phyloP scores from a whole-genome alignment of 2,329 filamentous ascomycete species.

The Botrytis deweyae region DNA sequence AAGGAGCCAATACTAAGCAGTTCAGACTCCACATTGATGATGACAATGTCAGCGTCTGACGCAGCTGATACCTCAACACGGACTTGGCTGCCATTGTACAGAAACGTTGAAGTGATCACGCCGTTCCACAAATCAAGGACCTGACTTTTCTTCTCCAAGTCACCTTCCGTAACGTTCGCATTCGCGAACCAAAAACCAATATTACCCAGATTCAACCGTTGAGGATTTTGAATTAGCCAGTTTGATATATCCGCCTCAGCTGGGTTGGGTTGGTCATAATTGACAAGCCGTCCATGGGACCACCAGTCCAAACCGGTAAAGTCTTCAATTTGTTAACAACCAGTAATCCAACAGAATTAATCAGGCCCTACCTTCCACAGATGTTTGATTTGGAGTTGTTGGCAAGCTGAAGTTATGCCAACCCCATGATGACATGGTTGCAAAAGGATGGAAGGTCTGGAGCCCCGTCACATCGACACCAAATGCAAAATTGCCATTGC shows the following conservation, averaged over 20 bases:
- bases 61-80: constrained; percentile 43
- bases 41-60: constrained; percentile 43
- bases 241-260: constrained; percentile 43
- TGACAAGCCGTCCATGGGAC: constrained; percentile 46
- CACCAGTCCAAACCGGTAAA: constrained; percentile 33
- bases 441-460: constrained; percentile 46
- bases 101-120: constrained; percentile 43
- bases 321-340: not conserved
- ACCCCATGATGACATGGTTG: constrained; percentile 46
- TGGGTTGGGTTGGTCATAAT: constrained; percentile 46
- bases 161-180: constrained; percentile 35
- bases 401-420: constrained; percentile 49
- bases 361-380: constrained; percentile 26
- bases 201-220: constrained; percentile 46
- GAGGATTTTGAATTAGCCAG: constrained; percentile 53
- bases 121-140: constrained; percentile 44
- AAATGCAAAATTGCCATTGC: constrained; percentile 50
- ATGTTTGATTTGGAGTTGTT: constrained; percentile 38
- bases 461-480: constrained; percentile 48
- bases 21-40: constrained; percentile 42
- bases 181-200: constrained; percentile 44
- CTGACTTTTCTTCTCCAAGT: constrained; percentile 40
- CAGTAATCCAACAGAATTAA: constrained; percentile 36
- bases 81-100: constrained; percentile 37
- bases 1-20: constrained; percentile 41